Conservation (phyloP, 768 basidiomycete genomes). For the Dioszegia aurantiaca region DNA sequence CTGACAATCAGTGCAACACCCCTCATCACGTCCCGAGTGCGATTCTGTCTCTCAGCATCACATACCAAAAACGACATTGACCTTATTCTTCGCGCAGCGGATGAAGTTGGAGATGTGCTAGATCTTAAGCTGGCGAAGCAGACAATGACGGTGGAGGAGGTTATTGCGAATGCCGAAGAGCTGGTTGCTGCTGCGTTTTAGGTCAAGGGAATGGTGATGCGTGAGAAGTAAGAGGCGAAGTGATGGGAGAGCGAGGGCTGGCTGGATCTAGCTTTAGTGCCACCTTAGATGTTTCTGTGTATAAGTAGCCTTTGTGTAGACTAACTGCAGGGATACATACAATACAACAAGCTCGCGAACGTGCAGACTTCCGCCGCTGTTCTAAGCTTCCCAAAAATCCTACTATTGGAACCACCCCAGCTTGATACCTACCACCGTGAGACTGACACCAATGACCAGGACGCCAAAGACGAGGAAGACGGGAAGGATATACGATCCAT, state of each 20-base stretch:
- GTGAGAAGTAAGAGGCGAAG: background rate
- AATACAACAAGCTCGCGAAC: no score
- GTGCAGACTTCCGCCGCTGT: no score
- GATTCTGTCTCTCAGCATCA: conserved; percentile 89
- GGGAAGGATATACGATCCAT: conserved; percentile 44
- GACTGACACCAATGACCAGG: conserved; percentile 30
- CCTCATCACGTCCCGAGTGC: conserved; percentile 77
- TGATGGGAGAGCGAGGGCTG: background rate
- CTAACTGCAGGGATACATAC: background rate
- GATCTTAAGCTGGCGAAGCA: conserved; percentile 77
- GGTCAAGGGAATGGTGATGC: background rate
- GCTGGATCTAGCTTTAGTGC: background rate
- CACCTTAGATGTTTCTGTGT: background rate
- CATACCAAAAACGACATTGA: conserved; percentile 99
- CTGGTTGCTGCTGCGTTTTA: conserved; percentile 57
- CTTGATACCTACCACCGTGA: conserved; percentile 35
- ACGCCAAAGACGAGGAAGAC: conserved; percentile 42
- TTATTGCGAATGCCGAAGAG: conserved; percentile 70
- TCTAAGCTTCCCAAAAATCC: no score
- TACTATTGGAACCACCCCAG: conserved; percentile 29
- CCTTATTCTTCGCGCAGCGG: conserved; percentile 74
- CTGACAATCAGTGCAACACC: conserved; percentile 63
- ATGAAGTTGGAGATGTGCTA: conserved; percentile 84
- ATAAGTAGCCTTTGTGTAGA: conserved; percentile 13
- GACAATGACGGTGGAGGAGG: conserved; percentile 74